Evolutionary conservation across 352 stramenopile species (phyloP), one percentile per base, ranked within the genome.

Genomic region (Halophytophthora polymorphica): DNA sequence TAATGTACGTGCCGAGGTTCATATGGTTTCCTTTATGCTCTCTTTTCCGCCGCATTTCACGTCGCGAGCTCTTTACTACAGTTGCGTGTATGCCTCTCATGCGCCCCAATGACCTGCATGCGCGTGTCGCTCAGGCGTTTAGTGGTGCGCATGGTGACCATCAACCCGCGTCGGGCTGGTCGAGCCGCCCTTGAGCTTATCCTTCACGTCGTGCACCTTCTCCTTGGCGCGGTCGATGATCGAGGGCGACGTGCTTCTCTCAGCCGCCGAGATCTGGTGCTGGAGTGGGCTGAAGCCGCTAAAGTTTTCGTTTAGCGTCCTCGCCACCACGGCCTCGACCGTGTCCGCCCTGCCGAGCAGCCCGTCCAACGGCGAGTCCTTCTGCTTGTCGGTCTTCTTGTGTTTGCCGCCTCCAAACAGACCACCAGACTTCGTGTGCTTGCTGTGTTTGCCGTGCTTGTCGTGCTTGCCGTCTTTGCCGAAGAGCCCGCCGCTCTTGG

Each of bases 291-390:
- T 31, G 45, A 71, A 65, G 0, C 58, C 54, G 19, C 47, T 21
- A 22, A 71, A 68, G 39, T 29, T 62, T 29, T 65, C 50, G n/a
- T 25, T 49, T 21, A 71, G 41, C 34, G 58, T 71, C 34, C 15
- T 55, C 19, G 33, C 33, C 50, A 71, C 58, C 37, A 69, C 53
- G 23, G 21, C 18, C 43, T 68, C 63, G 17, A 62, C 46, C n/a
- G 53, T 66, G 39, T 66, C 55, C 0, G 54, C 28, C 35, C 39
- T 43, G 11, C 34, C 37, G 13, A 36, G 4, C n/a, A 25, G 33
- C 0, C 36, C 39, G 12, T 12, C 31, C 25, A 31, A 8, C 8
- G 25, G 25, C 8, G 25, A 4, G 25, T 31, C 8, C 25, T 31
- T 31, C 25, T 31, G 25, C 25, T 31, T 31, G 8, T 31, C 25